These are phyloP conservation scores for Amanita molliuscula DNA, from an alignment of 768 basidiomycete genomes.

Conservation along the genomic window DNA sequence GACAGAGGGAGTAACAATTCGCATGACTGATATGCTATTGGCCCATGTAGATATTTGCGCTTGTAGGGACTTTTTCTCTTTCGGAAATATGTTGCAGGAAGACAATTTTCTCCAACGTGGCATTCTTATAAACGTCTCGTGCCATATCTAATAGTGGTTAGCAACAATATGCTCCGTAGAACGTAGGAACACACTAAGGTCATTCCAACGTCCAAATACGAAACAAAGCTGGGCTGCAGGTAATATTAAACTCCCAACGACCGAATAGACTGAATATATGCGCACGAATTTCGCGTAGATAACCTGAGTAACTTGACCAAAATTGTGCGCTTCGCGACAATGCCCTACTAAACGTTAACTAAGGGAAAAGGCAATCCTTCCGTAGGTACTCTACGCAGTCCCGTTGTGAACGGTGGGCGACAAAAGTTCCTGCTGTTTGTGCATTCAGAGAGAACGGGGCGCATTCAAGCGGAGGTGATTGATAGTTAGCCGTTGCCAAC, in stretches of 20 bases:
- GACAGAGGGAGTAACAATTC: neutral
- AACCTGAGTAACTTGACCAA: conserved; percentile 82
- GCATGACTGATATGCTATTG: conserved; percentile 16
- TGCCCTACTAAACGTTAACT: conserved; percentile 31
- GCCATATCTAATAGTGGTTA: conserved; percentile 38
- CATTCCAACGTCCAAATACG: conserved; percentile 64
- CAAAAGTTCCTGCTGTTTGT: conserved; percentile 33
- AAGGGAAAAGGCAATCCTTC: neutral
- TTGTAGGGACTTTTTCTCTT: conserved; percentile 30
- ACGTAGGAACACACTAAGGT: conserved; percentile 41
- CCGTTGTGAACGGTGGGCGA: conserved; percentile 27
- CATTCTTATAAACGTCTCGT: conserved; percentile 56
- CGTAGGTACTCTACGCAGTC: conserved; percentile 23
- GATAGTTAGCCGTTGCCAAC: conserved; percentile 61
- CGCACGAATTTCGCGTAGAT: conserved; percentile 70
- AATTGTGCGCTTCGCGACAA: conserved; percentile 70
- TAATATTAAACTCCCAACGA: conserved; percentile 8
- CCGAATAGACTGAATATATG: conserved; percentile 10
- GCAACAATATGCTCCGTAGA: neutral
- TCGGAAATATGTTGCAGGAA: conserved; percentile 35
- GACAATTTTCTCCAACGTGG: conserved; percentile 44
- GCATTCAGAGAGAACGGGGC: conserved; percentile 20
- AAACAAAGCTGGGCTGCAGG: conserved; percentile 62
- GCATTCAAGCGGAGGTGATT: conserved; percentile 63
- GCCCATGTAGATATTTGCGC: conserved; percentile 20